Percentiles rank a stretch among this genome's conserved stretches.
Conservation (phyloP, 306 rosid species). For the Vigna angularis region DNA sequence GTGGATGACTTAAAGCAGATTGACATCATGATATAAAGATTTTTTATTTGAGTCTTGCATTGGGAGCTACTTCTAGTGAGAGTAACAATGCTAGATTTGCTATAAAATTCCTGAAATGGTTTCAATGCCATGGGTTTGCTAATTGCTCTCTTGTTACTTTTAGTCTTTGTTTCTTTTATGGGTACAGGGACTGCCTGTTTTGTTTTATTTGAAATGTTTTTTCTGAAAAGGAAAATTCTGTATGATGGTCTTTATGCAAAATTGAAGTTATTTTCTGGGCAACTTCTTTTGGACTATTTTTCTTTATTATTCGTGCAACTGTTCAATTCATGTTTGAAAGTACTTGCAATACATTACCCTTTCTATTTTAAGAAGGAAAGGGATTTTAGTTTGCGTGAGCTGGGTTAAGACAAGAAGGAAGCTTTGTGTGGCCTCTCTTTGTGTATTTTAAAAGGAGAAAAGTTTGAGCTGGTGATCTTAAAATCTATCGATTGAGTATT, state of each 20-base stretch:
- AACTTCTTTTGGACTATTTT: slow-evolving; percentile 23
- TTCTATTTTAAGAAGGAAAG: slow-evolving; percentile 14
- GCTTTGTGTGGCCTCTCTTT: slow-evolving; percentile 22
- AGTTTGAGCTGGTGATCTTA: slow-evolving; percentile 22
- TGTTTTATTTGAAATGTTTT: slow-evolving; percentile 31
- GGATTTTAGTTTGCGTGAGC: slow-evolving; percentile 15
- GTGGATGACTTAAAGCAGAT: slow-evolving; percentile 18
- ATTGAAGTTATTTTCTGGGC: slow-evolving; percentile 23
- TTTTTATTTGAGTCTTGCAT: slow-evolving; percentile 25
- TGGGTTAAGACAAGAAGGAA: slow-evolving; percentile 31
- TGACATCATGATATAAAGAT: slow-evolving; percentile 22
- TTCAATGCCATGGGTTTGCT: slow-evolving; percentile 7
- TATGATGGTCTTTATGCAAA: slow-evolving; percentile 29
- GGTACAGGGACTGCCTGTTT: slow-evolving; percentile 19
- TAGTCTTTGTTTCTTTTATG: not conserved
- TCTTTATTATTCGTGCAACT: slow-evolving; percentile 25
- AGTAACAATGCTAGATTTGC: slow-evolving; percentile 18
- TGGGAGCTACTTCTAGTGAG: not conserved
- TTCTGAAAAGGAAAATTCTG: not conserved
- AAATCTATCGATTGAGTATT: slow-evolving; percentile 3
- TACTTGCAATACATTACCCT: slow-evolving; percentile 8
- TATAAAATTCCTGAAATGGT: slow-evolving; percentile 6
- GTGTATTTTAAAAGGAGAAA: slow-evolving; percentile 13
- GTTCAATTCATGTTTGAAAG: slow-evolving; percentile 9
- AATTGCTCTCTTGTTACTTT: slow-evolving; percentile 9